Conservation (phyloP, 176 grass and related monocot species). For the Paspalum notatum region DNA sequence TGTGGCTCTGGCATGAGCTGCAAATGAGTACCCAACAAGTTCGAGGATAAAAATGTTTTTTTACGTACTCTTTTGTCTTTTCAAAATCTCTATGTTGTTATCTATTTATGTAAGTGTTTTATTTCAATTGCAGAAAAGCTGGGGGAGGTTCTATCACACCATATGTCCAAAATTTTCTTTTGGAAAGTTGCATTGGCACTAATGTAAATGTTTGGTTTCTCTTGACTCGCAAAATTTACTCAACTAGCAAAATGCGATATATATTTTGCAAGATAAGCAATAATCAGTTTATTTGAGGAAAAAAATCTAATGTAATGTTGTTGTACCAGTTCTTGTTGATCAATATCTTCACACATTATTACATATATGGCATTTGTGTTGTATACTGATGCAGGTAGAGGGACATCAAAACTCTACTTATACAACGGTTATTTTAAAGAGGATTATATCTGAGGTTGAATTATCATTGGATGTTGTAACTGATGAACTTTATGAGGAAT, state of each 20-base stretch:
- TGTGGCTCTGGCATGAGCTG: neutral
- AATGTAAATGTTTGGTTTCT: conserved; percentile 51
- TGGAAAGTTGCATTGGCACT: conserved; percentile 51
- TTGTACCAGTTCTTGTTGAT: neutral
- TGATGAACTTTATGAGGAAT: conserved; percentile 83
- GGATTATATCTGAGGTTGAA: conserved; percentile 69
- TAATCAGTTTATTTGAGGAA: neutral
- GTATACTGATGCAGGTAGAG: conserved; percentile 48
- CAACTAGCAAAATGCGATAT: neutral
- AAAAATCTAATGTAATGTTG: neutral
- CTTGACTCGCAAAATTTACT: conserved; percentile 12
- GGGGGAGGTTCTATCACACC: conserved; percentile 75
- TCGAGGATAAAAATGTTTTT: neutral
- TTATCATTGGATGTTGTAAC: conserved; percentile 53
- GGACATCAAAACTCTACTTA: conserved; percentile 52
- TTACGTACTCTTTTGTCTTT: neutral
- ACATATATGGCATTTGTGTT: neutral
- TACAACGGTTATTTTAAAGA: conserved; percentile 60
- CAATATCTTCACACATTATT: conserved; percentile 7
- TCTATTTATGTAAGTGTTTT: neutral
- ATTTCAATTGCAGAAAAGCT: conserved; percentile 64
- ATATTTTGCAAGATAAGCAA: neutral
- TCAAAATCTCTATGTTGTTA: neutral
- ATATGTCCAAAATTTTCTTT: conserved; percentile 68
- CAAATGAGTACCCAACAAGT: neutral